These are phyloP conservation scores for Sclerotiophoma versabilis DNA, from an alignment of 2,329 filamentous ascomycete species.

Conservation along the genomic window DNA sequence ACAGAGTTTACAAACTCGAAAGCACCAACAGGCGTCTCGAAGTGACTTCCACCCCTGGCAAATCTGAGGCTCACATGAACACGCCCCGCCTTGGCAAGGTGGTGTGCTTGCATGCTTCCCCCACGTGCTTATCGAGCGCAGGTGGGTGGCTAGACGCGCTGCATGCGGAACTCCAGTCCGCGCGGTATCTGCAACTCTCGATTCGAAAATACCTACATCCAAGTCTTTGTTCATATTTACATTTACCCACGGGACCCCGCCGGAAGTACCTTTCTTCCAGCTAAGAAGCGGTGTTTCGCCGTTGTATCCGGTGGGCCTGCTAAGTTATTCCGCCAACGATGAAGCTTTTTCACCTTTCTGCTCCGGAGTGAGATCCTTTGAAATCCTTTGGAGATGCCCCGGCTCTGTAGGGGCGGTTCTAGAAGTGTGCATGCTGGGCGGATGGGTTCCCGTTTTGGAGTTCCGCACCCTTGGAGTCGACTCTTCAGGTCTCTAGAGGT, in stretches of 20 bases:
- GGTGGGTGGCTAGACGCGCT: conserved; percentile 12
- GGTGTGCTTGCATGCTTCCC: conserved; percentile 30
- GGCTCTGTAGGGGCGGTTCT: conserved; percentile 4
- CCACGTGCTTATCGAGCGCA: conserved; percentile 46
- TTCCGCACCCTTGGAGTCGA: neutral
- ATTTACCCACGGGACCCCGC: conserved; percentile 10
- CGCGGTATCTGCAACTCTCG: neutral
- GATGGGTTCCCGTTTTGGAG: conserved; percentile 12
- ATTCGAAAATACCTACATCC: neutral
- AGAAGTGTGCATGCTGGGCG: conserved; percentile 11
- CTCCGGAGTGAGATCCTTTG: neutral
- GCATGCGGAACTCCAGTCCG: neutral
- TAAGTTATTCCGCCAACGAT: conserved; percentile 12
- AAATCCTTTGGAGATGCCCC: neutral
- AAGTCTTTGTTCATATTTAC: neutral
- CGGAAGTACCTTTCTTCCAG: conserved; percentile 2
- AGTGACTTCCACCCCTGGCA: conserved; percentile 29
- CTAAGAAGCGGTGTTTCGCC: neutral
- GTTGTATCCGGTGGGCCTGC: neutral
- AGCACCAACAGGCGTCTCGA: conserved; percentile 26
- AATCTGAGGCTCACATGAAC: conserved; percentile 41
- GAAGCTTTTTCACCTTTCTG: conserved; percentile 11
- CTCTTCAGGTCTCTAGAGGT: neutral
- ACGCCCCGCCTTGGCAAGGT: conserved; percentile 36
- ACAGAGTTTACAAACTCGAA: conserved; percentile 13